A percentile compares a stretch with the other conserved stretches of the same genome.
Evolutionary conservation across 768 basidiomycete genomes (phyloP).

Genomic region (Lactifluus pinguis): DNA sequence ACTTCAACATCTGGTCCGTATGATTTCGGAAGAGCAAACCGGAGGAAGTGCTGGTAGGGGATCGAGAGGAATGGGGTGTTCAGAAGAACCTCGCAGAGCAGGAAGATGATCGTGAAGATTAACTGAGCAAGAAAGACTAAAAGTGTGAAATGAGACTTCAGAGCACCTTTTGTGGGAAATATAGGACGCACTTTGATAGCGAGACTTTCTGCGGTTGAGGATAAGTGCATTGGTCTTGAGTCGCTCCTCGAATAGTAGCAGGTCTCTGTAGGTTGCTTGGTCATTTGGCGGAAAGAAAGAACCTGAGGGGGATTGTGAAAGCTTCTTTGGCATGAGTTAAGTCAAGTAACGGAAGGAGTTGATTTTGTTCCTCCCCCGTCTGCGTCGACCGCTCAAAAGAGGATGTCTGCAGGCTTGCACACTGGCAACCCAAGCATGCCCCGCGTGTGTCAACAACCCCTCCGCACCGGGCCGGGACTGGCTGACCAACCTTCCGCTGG

Average conservation of each 20-base stretch:
- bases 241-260: conserved; percentile 92
- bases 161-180: not conserved
- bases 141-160: not conserved
- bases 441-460: too few species aligned
- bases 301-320: conserved; percentile 24
- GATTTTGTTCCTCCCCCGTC: not conserved
- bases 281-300: conserved; percentile 61
- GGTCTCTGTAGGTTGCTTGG: conserved; percentile 72
- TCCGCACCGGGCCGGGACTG: too few species aligned
- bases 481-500: too few species aligned
- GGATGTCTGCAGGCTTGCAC: too few species aligned
- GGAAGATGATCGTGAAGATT: conserved; percentile 55
- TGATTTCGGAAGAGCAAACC: conserved; percentile 41
- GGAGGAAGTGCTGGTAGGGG: conserved; percentile 48
- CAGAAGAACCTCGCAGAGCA: conserved; percentile 68
- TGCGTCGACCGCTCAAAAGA: not conserved
- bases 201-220: conserved; percentile 66
- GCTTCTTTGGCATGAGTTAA: conserved; percentile 25
- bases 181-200: conserved; percentile 64
- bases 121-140: conserved; percentile 72
- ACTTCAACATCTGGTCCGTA: conserved; percentile 36
- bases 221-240: conserved; percentile 87
- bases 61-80: conserved; percentile 58
- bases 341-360: not conserved
- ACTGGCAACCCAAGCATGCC: too few species aligned